Evolutionary conservation across 2,329 filamentous ascomycete species (phyloP), one percentile per base, ranked within the genome.

Genomic region (Eutypella sp.): DNA sequence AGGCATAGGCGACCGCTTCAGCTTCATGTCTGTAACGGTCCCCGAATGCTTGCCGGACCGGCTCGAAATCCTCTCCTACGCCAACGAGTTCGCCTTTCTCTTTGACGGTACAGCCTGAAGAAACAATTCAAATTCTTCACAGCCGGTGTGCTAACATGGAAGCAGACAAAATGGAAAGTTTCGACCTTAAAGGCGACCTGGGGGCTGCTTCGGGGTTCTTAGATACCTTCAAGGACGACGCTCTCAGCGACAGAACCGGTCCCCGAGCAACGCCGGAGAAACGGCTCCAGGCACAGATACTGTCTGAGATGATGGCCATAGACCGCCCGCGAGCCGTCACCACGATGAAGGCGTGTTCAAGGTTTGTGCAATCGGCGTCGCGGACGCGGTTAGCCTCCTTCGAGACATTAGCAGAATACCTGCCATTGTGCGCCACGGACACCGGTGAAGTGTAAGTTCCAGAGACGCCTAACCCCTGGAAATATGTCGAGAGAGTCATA

Each of bases 81-180:
- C 63, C 1, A 66, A 67, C 31, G 69, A 72, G 47, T 70, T 65
- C 49, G 66, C 61, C 2, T 69, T 71, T 45, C 54, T 70, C 7
- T 59, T 69, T 50, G 68, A 71, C 49, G 58, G 53, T 50, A 55
- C 31, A 29, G 45, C n/a, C 19, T 47, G 8, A 19, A 18, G 20
- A 29, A 20, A 22, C 23, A 46, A 13, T 29, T 34, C 10, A 43
- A 37, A 41, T 3, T 7, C 29, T 22, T 19, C 18, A 20, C 10
- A 19, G 3, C 7, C n/a, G 16, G 22, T 37, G 9, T 24, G 29
- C 46, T 34, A 44, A 22, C 33, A 5, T 3, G n/a, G 6, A 9
- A 24, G 11, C 3, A 53, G 49, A 55, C 40, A 51, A 45, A 40
- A 47, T 53, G 50, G 47, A 53, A 41, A 53, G 42, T 7, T 48